A percentile compares a stretch with the other conserved stretches of the same genome.
Evolutionary conservation across 441 rosid species (phyloP).

Genomic region (Adansonia rubrostipa): DNA sequence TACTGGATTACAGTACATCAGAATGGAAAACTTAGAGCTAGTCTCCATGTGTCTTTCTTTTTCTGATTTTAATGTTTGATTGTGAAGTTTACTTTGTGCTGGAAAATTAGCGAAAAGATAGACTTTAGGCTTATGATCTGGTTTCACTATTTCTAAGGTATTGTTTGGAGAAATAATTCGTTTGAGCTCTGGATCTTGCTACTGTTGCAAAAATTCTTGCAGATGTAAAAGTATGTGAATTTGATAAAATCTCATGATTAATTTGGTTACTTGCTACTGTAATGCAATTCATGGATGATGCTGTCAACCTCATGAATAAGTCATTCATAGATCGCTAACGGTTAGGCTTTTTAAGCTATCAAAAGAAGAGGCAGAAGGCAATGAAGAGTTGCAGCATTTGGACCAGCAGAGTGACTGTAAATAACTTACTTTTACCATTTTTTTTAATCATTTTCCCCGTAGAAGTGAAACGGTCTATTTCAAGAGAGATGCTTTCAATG

Average conservation of each 20-base stretch:
- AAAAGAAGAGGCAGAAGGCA: slow-evolving; percentile 20
- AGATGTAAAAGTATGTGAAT: not conserved
- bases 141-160: not conserved
- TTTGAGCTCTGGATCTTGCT: not conserved
- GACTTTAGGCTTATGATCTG: slow-evolving; percentile 6
- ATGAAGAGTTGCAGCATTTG: slow-evolving; percentile 18
- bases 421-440: slow-evolving; percentile 16
- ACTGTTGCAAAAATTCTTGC: not conserved
- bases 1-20: not conserved
- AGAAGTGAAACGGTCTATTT: slow-evolving; percentile 1
- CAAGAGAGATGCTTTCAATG: not conserved
- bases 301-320: slow-evolving; percentile 81
- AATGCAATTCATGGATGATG: slow-evolving; percentile 89
- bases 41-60: not conserved
- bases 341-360: slow-evolving; percentile 8
- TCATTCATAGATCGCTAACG: slow-evolving; percentile 74
- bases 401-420: slow-evolving; percentile 27
- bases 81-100: not conserved
- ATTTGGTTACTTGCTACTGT: slow-evolving; percentile 19
- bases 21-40: not conserved
- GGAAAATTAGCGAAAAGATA: not conserved
- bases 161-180: not conserved
- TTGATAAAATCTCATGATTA: slow-evolving; percentile 10
- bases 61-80: not conserved
- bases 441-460: not conserved